Evolutionary conservation across 2,329 filamentous ascomycete species (phyloP).

Genomic region (Fonsecaea erecta): DNA sequence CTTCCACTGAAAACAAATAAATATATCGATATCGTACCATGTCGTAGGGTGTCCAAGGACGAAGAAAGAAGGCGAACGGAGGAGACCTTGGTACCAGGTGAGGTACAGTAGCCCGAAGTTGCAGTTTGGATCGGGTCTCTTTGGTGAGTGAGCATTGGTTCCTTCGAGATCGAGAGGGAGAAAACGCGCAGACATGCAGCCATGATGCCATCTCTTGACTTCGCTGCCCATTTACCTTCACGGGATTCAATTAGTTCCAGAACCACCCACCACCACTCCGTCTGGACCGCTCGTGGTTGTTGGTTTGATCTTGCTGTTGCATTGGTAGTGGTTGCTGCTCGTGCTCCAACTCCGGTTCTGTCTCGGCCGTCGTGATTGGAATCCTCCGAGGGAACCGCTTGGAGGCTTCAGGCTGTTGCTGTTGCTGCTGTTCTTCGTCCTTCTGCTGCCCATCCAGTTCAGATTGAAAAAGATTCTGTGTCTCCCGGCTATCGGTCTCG

Average conservation of each 20-base stretch:
- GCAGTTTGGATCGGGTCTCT: neutral
- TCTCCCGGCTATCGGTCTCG: constrained; percentile 18
- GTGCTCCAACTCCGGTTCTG: neutral
- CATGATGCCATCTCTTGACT: neutral
- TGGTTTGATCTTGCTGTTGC: constrained; percentile 1
- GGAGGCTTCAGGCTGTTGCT: neutral
- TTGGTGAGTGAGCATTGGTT: neutral
- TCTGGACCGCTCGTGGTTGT: neutral
- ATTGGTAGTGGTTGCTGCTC: neutral
- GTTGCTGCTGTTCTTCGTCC: neutral
- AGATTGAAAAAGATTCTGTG: constrained; percentile 9
- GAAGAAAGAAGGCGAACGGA: no score
- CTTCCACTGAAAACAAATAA: neutral
- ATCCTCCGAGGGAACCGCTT: neutral
- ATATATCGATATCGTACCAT: neutral
- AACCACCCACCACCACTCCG: constrained; percentile 30
- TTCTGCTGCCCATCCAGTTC: neutral
- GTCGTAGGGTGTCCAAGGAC: neutral
- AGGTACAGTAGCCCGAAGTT: neutral
- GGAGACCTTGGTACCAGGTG: neutral
- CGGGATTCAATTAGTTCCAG: constrained; percentile 21
- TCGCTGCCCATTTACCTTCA: neutral
- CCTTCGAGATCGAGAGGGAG: neutral
- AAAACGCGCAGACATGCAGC: neutral
- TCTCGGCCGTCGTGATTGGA: neutral